Conservation (phyloP, 768 basidiomycete species). For the Calocera viscosa region DNA sequence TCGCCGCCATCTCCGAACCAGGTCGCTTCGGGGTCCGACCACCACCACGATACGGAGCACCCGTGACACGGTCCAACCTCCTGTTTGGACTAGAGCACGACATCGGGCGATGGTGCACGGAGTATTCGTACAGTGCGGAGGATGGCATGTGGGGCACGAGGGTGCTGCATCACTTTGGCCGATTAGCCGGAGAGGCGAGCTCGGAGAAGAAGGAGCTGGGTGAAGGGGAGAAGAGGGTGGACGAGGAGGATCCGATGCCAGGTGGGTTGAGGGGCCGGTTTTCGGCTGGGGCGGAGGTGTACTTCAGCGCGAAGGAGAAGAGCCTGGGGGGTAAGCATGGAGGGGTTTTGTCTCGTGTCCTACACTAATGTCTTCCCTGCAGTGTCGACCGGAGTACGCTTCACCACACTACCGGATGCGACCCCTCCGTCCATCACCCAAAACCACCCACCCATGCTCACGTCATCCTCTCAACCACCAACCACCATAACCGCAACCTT, state of each 20-base stretch:
- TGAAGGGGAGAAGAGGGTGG: slow-evolving; percentile 54
- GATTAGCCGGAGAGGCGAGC: slow-evolving; percentile 33
- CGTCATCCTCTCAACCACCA: slow-evolving; percentile 58
- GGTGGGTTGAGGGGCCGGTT: slow-evolving; percentile 83
- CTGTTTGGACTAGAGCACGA: slow-evolving; percentile 87
- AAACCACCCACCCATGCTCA: slow-evolving; percentile 19
- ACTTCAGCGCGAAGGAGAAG: slow-evolving; percentile 83
- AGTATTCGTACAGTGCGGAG: slow-evolving; percentile 88
- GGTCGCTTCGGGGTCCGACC: slow-evolving; percentile 14
- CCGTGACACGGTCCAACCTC: slow-evolving; percentile 28
- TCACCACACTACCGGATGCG: slow-evolving; percentile 78
- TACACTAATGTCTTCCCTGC: not conserved
- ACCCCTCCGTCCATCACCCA: slow-evolving; percentile 45
- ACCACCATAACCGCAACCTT: slow-evolving; percentile 90
- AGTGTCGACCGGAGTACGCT: slow-evolving; percentile 92
- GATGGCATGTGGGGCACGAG: slow-evolving; percentile 88
- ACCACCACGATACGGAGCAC: slow-evolving; percentile 13
- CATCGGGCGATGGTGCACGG: slow-evolving; percentile 80
- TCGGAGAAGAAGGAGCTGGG: slow-evolving; percentile 28
- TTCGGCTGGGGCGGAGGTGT: slow-evolving; percentile 85
- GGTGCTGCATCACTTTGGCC: slow-evolving; percentile 85
- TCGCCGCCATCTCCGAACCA: slow-evolving; percentile 71
- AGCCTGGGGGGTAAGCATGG: slow-evolving; percentile 84
- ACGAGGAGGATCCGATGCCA: slow-evolving; percentile 87
- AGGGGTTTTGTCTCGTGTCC: not conserved